Base-by-base conservation (phyloP, 257 asterid genomes). In the Plantago major region DNA sequence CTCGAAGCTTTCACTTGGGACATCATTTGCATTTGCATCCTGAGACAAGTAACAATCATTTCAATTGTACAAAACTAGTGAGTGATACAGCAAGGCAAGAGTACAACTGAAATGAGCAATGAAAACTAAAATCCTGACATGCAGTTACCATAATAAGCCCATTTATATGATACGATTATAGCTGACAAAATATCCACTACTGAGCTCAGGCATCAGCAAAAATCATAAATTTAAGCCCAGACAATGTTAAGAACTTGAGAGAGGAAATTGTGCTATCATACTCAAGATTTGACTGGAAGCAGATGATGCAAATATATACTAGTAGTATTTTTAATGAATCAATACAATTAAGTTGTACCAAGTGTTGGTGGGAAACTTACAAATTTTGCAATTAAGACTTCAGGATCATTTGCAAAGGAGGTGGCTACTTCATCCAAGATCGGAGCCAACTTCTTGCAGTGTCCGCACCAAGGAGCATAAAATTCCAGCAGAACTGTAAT, bases 381-480 rank as follows among this genome's bases (percentile, higher is more conserved):
- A 60, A 82, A 74, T 77, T 90, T 90, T 2, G 95, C 90, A 70
- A 90, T 90, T 28, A 87, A 0, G 66, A 90, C 79, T 70, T 76
- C 76, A 4, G 87, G 79, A 62, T 87, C 87, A 2, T 75, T 73
- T 58, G 81, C 64, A 64, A 71, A 90, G 51, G 85, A 78, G 74
- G 74, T 28, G 42, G 97, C 96, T 38, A 90, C 90, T 80, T 84
- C 96, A 44, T 87, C 97, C 85, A 90, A 71, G 72, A 80, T 84
- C 42, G 96, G 97, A 49, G 95, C 95, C 56, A 90, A 77, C 42
- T 72, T 46, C 75, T 85, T 69, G 93, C 97, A 84, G 82, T 87
- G 96, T 68, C 93, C 94, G 54, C 97, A 87, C 95, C 95, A 87
- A 7, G 96, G 96, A 33, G 97, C 95, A 57, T 90, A 84, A 69